Conservation (phyloP, 2,329 filamentous ascomycete genomes). For the Bimuria novae-zelandiae region DNA sequence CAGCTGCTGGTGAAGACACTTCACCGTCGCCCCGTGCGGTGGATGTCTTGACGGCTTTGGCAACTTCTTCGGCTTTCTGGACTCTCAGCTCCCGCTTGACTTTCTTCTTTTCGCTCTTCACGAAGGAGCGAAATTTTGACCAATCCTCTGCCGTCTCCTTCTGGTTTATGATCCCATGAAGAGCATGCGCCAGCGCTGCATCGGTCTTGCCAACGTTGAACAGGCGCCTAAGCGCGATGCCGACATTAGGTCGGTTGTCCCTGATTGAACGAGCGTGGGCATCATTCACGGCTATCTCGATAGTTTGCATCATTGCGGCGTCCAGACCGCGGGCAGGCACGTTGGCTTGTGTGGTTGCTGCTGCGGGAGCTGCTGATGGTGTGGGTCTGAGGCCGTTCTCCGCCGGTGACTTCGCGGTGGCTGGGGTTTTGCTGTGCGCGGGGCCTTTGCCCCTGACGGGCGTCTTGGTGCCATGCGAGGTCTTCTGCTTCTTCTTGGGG, state of each 20-base stretch:
- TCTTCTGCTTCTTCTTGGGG: conserved; percentile 38
- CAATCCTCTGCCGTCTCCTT: conserved; percentile 47
- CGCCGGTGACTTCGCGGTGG: conserved; percentile 32
- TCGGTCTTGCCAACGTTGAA: conserved; percentile 42
- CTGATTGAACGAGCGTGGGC: conserved; percentile 49
- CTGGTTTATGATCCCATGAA: conserved; percentile 51
- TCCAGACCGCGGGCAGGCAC: conserved; percentile 15
- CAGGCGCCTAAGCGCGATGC: conserved; percentile 49
- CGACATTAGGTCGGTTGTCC: conserved; percentile 34
- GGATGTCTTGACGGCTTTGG: conserved; percentile 27
- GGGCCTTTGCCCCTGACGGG: conserved; percentile 42
- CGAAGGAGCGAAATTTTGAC: conserved; percentile 47
- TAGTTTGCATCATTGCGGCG: conserved; percentile 24
- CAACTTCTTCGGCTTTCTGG: conserved; percentile 22
- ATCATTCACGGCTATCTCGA: conserved; percentile 47
- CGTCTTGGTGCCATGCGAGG: conserved; percentile 33
- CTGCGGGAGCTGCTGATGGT: conserved; percentile 23
- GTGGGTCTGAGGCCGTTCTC: conserved; percentile 30
- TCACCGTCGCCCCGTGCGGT: conserved; percentile 16
- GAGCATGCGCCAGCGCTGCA: conserved; percentile 41
- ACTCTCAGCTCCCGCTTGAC: conserved; percentile 38
- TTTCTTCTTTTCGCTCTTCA: conserved; percentile 50
- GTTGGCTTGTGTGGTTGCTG: conserved; percentile 19
- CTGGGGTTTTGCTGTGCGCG: conserved; percentile 38
- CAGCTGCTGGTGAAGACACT: conserved; percentile 26